Evolutionary conservation across 1,284 basidiomycete species (phyloP), one percentile per base, ranked within the genome.

Genomic region (Ustilago sp.): DNA sequence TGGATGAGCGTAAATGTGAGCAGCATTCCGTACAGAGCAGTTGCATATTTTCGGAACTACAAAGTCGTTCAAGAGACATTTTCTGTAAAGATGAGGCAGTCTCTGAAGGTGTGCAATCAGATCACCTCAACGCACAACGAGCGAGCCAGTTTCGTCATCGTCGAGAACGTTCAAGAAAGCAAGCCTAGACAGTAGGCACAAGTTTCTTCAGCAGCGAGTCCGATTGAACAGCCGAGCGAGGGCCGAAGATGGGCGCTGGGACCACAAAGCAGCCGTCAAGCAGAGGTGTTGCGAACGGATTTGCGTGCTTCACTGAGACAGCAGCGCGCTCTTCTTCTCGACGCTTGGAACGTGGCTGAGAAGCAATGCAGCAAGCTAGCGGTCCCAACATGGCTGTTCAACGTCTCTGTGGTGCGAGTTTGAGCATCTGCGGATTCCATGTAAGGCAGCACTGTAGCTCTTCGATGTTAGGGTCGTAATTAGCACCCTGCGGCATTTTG

Each of bases 301-400:
- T 19, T 48, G 43, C 63, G 55, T 50, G 63, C 57, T 65, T 43
- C 17, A 54, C 57, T 59, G 63, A 65, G 43, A 65, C 63, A 54
- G 17, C 43, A 13, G 48, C 56, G 56, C 43, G 32, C 45, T 58
- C 32, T 45, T 48, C 41, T 45, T 34, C n/a, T 19, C 8, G 48
- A 50, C 55, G 45, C 32, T 13, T 19, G 34, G 5, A 19, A 8
- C 28, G 34, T 58, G 35, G 56, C 56, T 35, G 45, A 35, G 9
- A 31, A 57, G 43, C 32, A 34, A 58, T 58, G 56, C 28, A 48
- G 45, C 56, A 45, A 48, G 45, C 56, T 32, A 48, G 45, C 34
- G 38, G 51, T 35, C 51, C 34, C 31, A 19, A 35, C 43, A 45
- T 45, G 43, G 43, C 17, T 28, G 23, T 6, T 15, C 39, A 17